A percentile compares a stretch with the other conserved stretches of the same genome.
Evolutionary conservation across 345 rosid species (phyloP).

Genomic region (Citrus glauca): DNA sequence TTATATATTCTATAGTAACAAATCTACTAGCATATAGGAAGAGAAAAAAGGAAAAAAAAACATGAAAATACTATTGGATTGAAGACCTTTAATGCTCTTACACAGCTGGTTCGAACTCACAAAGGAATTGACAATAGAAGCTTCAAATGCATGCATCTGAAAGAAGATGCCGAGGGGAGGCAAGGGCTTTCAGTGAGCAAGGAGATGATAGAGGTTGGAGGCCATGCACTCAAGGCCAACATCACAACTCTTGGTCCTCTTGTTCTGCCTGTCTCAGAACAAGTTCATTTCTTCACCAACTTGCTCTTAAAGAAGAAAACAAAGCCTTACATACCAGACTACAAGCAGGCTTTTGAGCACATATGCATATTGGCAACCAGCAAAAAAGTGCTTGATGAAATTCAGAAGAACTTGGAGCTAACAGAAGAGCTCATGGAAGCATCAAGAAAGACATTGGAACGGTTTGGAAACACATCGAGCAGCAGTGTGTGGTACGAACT

Average conservation of each 20-base stretch:
- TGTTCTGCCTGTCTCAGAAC: slow-evolving; percentile 47
- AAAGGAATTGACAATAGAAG: slow-evolving; percentile 50
- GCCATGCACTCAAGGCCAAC: slow-evolving; percentile 60
- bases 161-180: slow-evolving; percentile 47
- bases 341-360: slow-evolving; percentile 62
- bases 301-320: slow-evolving; percentile 26
- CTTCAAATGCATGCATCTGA: slow-evolving; percentile 48
- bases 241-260: slow-evolving; percentile 54
- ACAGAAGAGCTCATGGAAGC: slow-evolving; percentile 68
- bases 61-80: neutral
- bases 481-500: slow-evolving; percentile 74
- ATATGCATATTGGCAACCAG: slow-evolving; percentile 48
- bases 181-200: slow-evolving; percentile 51
- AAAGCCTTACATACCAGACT: slow-evolving; percentile 42
- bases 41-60: too few species aligned
- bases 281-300: slow-evolving; percentile 45
- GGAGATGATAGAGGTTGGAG: slow-evolving; percentile 50
- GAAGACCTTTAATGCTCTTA: neutral
- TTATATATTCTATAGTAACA: neutral
- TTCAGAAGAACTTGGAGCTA: slow-evolving; percentile 58
- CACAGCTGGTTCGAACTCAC: slow-evolving; percentile 65
- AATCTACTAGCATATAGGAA: neutral
- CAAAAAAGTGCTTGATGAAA: slow-evolving; percentile 50
- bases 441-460: slow-evolving; percentile 51
- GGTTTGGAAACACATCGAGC: slow-evolving; percentile 74